Conservation (phyloP, 2,329 filamentous ascomycete genomes). For the Penicillium brevicompactum region DNA sequence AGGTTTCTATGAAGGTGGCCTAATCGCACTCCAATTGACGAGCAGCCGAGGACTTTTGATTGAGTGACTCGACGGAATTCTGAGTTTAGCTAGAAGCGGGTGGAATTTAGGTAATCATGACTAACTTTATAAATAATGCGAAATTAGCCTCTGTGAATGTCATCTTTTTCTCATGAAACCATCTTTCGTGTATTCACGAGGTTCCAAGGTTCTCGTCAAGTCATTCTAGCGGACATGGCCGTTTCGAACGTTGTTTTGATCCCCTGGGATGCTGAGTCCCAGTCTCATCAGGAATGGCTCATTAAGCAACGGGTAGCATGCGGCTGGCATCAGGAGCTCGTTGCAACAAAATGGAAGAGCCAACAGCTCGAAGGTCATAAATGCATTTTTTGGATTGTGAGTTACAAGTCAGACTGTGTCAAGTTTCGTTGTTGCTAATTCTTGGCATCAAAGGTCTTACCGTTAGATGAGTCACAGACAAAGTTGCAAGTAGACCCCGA, state of each 20-base stretch:
- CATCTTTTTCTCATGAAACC: too few species aligned
- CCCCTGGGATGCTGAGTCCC: constrained; percentile 22
- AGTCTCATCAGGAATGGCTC: constrained; percentile 13
- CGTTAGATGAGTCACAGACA: constrained; percentile 9
- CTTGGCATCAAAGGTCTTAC: constrained; percentile 1
- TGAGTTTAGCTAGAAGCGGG: not conserved
- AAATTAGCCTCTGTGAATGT: too few species aligned
- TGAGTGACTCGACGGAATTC: not conserved
- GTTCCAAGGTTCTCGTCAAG: too few species aligned
- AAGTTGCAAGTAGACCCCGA: not conserved
- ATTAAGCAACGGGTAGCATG: constrained; percentile 22
- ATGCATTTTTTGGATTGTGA: constrained; percentile 27
- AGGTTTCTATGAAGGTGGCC: too few species aligned
- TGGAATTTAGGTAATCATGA: not conserved
- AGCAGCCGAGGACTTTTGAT: not conserved
- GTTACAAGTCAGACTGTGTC: not conserved
- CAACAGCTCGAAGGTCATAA: constrained; percentile 19
- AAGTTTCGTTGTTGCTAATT: not conserved
- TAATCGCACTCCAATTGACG: too few species aligned
- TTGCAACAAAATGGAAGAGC: constrained; percentile 17
- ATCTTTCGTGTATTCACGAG: too few species aligned
- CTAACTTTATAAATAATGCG: not conserved
- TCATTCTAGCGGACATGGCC: constrained; percentile 1
- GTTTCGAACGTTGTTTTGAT: constrained; percentile 10
- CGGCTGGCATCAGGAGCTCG: constrained; percentile 20